A percentile compares a stretch with the other conserved stretches of the same genome.
Conservation (phyloP, 352 stramenopile species). For the Phytophthora cactorum region DNA sequence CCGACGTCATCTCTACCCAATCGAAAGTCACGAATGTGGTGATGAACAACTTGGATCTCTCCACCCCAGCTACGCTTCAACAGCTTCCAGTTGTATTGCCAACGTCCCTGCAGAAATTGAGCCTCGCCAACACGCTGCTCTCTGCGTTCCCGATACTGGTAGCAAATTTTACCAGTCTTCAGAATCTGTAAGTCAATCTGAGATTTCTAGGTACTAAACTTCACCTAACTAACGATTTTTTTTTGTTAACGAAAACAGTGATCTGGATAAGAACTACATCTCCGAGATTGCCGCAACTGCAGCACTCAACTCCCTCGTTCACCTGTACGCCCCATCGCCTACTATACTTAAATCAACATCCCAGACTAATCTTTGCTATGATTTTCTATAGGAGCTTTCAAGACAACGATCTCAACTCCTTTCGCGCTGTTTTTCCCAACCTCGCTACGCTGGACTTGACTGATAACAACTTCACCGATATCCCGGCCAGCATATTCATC, state of each 20-base stretch:
- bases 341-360: background rate
- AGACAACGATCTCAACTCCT: conserved; percentile 58
- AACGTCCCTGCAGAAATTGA: conserved; percentile 27
- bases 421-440: conserved; percentile 60
- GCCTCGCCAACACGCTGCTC: conserved; percentile 41
- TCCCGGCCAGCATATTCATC: conserved; percentile 55
- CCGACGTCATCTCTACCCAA: conserved; percentile 37
- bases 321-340: conserved; percentile 44
- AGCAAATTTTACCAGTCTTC: conserved; percentile 43
- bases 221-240: background rate
- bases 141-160: conserved; percentile 37
- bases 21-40: conserved; percentile 32
- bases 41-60: conserved; percentile 44
- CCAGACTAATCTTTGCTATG: background rate
- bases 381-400: conserved; percentile 42
- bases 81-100: conserved; percentile 35
- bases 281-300: conserved; percentile 37
- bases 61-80: conserved; percentile 24
- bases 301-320: conserved; percentile 44
- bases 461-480: conserved; percentile 57
- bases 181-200: conserved; percentile 34
- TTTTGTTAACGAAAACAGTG: conserved; percentile 20
- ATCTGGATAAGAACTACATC: conserved; percentile 44
- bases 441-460: conserved; percentile 61
- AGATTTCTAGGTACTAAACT: background rate